A percentile compares a stretch with the other conserved stretches of the same genome.
Conservation (phyloP, 164 flowering plant genomes). For the Platanus orientalis region DNA sequence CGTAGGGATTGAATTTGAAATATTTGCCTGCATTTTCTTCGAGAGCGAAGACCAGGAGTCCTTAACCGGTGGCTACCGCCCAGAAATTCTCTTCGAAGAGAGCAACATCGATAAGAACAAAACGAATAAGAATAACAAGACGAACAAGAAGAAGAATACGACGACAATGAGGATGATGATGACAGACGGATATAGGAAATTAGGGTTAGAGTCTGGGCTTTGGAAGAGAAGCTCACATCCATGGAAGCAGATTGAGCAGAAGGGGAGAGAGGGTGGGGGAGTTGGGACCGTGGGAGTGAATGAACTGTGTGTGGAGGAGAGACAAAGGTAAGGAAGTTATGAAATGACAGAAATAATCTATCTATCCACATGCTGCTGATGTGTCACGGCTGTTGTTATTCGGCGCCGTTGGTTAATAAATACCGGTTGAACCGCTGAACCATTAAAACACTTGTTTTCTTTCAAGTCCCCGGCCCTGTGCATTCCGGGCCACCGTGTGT, state of each 20-base stretch:
- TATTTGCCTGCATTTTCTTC: constrained; percentile 23
- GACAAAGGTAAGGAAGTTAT: not conserved
- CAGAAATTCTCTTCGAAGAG: constrained; percentile 32
- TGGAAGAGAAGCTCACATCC: constrained; percentile 44
- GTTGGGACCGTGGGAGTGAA: not conserved
- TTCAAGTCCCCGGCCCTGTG: not conserved
- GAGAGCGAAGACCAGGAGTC: constrained; percentile 28
- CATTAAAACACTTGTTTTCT: not conserved
- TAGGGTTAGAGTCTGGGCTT: constrained; percentile 27
- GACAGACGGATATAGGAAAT: constrained; percentile 22
- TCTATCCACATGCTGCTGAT: too few species aligned
- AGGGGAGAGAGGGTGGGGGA: constrained; percentile 8
- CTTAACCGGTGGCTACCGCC: constrained; percentile 27
- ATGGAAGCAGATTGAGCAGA: constrained; percentile 28
- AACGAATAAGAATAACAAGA: constrained; percentile 8
- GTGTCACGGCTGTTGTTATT: too few species aligned
- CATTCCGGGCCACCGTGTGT: too few species aligned
- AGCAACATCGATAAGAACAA: constrained; percentile 12
- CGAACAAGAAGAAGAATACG: not conserved
- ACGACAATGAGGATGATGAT: not conserved
- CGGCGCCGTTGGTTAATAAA: not conserved
- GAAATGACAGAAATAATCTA: constrained; percentile 1
- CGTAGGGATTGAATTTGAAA: constrained; percentile 19
- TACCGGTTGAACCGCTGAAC: too few species aligned
- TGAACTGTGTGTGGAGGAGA: constrained; percentile 14